phyloP scores from a whole-genome alignment of 176 grass and related monocot species.

The Carex parvula region DNA sequence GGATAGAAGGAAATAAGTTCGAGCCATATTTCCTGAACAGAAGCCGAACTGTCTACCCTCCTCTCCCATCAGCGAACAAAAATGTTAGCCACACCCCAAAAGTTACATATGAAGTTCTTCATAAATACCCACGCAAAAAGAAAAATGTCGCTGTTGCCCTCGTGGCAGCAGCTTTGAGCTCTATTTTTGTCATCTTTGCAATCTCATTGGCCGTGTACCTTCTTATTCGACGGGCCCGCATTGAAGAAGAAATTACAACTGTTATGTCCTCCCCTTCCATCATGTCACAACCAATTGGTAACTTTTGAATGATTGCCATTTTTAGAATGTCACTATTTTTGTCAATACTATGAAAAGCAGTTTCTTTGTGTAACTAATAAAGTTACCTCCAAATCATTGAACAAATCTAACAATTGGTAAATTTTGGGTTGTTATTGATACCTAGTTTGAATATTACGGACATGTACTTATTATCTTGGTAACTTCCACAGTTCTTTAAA shows the following conservation, averaged over 20 bases:
- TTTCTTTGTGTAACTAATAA: neutral
- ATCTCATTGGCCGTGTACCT: constrained; percentile 53
- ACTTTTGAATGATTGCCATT: neutral
- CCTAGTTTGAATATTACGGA: neutral
- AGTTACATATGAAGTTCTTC: constrained; percentile 37
- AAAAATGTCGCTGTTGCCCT: constrained; percentile 38
- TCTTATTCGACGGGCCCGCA: constrained; percentile 11
- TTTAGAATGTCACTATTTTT: neutral
- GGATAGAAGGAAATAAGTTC: constrained; percentile 77
- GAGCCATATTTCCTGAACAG: constrained; percentile 34
- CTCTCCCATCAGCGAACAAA: constrained; percentile 38
- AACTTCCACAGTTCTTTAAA: neutral
- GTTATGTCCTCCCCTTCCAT: constrained; percentile 19
- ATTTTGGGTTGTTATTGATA: neutral
- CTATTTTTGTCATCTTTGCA: constrained; percentile 40
- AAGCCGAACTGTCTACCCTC: neutral
- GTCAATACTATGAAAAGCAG: neutral
- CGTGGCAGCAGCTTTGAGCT: constrained; percentile 42
- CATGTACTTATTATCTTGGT: neutral
- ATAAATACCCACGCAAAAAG: constrained; percentile 38
- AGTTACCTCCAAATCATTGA: neutral
- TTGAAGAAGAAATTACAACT: constrained; percentile 22
- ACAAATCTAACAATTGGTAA: neutral
- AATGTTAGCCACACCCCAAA: constrained; percentile 48
- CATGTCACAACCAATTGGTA: constrained; percentile 18